Base-by-base conservation (phyloP, 1,284 basidiomycete genomes). In the Malassezia japonica region DNA sequence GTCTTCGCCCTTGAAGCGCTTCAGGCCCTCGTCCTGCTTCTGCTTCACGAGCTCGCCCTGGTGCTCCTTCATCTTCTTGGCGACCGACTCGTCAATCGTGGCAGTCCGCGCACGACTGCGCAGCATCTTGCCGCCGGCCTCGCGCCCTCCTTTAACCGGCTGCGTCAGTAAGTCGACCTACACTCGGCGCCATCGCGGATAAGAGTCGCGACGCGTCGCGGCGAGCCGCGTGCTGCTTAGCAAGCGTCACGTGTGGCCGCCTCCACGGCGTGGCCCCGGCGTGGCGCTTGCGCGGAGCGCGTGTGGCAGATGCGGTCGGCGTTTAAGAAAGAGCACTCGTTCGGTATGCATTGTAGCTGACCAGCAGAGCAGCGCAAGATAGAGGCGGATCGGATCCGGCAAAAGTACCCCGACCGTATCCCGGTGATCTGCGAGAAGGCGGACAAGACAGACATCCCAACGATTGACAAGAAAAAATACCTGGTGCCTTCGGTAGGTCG, bases 391-490 rank as follows among this genome's bases (percentile, higher is more conserved):
- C 85, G 92, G 55, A 96, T 96, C 73, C 80, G 91, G 57, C 87
- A 91, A 81, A 98, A 98, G 79, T 98, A 98, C 74, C 87, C 87
- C 35, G 92, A 98, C 79, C 83, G 92, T 61, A 96, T 98, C 74
- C 92, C 92, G 25, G 92, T 95, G 59, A 99, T 99, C 76, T 99
- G 94, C 77, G 94, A 99, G 81, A 96, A 96, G 79, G 92, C 90
- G 46, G 92, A 98, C 78, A 83, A 87, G 73, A 94, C 91, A 50
- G 94, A 99, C 76, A 96, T 98, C 73, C 89, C 91, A 0, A 92
- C 90, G 18, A 96, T 99, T 72, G 94, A 98, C 81, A 99, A 99
- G 87, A 98, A 98, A 86, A 99, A 98, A 80, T 99, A 98, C 69
- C 80, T 99, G 39, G 94, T 98, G 3, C 94, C 94, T 46, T 92